phyloP scores from a whole-genome alignment of 805 yeast species.

The Tetrapisispora phaffii region DNA sequence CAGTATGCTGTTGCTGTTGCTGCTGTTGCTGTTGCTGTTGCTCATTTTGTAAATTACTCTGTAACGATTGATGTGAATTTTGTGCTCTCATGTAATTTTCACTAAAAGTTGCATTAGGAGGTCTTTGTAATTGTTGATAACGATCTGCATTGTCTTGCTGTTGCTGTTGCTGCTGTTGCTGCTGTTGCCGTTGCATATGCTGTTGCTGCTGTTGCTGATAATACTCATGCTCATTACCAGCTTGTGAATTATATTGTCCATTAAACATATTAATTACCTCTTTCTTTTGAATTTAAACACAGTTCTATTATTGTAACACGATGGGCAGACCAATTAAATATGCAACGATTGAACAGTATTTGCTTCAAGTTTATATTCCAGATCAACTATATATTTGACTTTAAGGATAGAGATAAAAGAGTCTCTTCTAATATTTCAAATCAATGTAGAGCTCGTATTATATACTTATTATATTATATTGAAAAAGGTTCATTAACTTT shows the following conservation, averaged over 20 bases:
- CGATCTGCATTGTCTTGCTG: slow-evolving; percentile 4
- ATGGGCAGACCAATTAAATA: background rate
- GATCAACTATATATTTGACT: background rate
- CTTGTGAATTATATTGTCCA: slow-evolving; percentile 1
- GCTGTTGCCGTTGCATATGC: slow-evolving; percentile 1
- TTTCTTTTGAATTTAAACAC: background rate
- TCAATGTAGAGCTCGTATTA: no score
- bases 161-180: slow-evolving; percentile 5
- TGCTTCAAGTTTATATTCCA: background rate
- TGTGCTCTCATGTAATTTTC: slow-evolving; percentile 31
- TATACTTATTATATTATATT: no score
- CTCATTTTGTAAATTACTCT: slow-evolving; percentile 16
- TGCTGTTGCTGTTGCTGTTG: slow-evolving; percentile 6
- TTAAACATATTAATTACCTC: background rate
- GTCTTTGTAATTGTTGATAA: slow-evolving; percentile 21
- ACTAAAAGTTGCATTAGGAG: slow-evolving; percentile 31
- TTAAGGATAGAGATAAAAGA: no score
- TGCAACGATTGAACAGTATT: background rate
- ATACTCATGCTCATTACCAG: slow-evolving; percentile 1
- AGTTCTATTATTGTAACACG: background rate
- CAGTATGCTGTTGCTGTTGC: slow-evolving; percentile 1
- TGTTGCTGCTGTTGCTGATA: slow-evolving; percentile 1
- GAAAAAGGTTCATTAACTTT: no score
- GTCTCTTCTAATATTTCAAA: no score
- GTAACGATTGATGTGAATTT: slow-evolving; percentile 33